phyloP scores from a whole-genome alignment of 345 rosid genomes.

The Theobroma cacao region DNA sequence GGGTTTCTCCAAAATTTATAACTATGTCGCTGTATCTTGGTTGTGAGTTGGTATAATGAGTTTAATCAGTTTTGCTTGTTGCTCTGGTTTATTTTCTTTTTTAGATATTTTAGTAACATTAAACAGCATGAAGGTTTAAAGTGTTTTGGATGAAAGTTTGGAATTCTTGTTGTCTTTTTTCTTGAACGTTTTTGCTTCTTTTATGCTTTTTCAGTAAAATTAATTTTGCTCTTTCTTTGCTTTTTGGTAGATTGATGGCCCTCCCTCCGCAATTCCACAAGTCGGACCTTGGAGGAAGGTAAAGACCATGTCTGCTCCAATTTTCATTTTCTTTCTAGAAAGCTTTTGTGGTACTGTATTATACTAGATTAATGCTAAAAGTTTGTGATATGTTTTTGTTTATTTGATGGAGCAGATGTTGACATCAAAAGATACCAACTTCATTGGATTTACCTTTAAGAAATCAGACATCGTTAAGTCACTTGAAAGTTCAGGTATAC shows the following conservation, averaged over 20 bases:
- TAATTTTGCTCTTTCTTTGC: constrained; percentile 6
- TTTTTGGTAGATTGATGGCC: constrained; percentile 52
- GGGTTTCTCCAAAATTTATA: neutral
- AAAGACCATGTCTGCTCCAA: constrained; percentile 11
- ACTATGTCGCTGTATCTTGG: neutral
- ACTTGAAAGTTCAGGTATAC: constrained; percentile 72
- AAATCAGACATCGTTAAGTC: constrained; percentile 82
- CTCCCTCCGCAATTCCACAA: constrained; percentile 56
- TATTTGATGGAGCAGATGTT: constrained; percentile 66
- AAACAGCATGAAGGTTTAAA: neutral
- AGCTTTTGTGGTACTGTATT: neutral
- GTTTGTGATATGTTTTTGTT: neutral
- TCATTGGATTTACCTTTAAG: constrained; percentile 92
- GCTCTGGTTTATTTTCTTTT: neutral
- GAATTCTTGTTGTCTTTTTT: neutral
- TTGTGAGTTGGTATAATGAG: neutral
- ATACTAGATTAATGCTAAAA: neutral
- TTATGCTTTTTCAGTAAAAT: neutral
- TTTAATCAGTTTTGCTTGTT: neutral
- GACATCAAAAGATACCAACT: constrained; percentile 87
- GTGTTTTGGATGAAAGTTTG: neutral
- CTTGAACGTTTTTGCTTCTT: neutral
- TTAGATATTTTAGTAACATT: neutral
- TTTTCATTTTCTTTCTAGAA: neutral
- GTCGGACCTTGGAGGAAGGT: constrained; percentile 99